These are phyloP conservation scores for Populus trichocarpa DNA, from an alignment of 441 rosid genomes.

Conservation along the genomic window DNA sequence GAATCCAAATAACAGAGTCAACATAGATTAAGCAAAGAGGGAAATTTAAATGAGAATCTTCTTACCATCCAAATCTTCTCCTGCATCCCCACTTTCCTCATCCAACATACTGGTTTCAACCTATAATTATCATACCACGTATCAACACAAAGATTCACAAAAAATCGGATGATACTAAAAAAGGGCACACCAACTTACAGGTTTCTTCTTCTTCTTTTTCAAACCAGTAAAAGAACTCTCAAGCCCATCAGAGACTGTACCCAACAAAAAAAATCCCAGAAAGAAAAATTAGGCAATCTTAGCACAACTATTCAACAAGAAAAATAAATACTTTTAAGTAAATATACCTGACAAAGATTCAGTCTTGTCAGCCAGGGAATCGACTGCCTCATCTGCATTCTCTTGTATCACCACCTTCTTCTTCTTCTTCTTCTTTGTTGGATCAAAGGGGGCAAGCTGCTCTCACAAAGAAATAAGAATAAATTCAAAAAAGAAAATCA, in stretches of 20 bases:
- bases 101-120: constrained; percentile 56
- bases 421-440: constrained; percentile 73
- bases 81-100: constrained; percentile 49
- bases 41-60: neutral
- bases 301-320: too few relatives aligned
- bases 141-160: neutral
- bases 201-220: constrained; percentile 98
- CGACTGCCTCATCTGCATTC: constrained; percentile 47
- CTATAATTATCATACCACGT: constrained; percentile 31
- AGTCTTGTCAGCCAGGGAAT: constrained; percentile 54
- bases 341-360: constrained; percentile 54
- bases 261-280: neutral
- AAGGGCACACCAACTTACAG: constrained; percentile 39
- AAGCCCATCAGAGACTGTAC: constrained; percentile 71
- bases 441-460: constrained; percentile 75
- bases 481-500: neutral
- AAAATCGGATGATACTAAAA: too few relatives aligned
- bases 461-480: too few relatives aligned
- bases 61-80: constrained; percentile 63
- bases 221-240: constrained; percentile 70
- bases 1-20: constrained; percentile 8
- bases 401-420: constrained; percentile 64
- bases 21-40: neutral
- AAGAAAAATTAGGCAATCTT: too few relatives aligned
- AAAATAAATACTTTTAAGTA: too few relatives aligned